Evolutionary conservation across 148 eudicot genomes (phyloP).

Genomic region (Heliamphora exappendiculata): DNA sequence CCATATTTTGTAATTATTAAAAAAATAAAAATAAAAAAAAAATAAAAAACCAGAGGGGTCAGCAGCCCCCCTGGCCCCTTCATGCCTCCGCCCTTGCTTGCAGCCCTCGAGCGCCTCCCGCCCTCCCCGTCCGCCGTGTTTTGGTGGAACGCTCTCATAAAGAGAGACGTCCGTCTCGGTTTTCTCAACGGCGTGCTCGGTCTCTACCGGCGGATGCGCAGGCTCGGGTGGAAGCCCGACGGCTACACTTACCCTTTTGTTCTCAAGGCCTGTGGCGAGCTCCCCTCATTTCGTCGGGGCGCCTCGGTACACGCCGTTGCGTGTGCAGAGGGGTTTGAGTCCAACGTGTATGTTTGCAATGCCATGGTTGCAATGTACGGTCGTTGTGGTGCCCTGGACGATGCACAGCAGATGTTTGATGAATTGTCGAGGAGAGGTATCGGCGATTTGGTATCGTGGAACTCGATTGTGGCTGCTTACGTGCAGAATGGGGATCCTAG

Average conservation of each 20-base stretch:
- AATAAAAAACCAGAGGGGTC: too few relatives aligned
- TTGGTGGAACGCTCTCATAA: conserved; percentile 59
- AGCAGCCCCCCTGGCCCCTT: conserved; percentile 21
- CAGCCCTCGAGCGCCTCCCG: conserved; percentile 28
- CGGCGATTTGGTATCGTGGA: conserved; percentile 59
- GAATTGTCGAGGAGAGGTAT: conserved; percentile 35
- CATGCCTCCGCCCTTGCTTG: conserved; percentile 22
- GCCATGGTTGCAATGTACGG: conserved; percentile 57
- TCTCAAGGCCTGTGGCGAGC: conserved; percentile 53
- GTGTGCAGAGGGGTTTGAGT: conserved; percentile 28
- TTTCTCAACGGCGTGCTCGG: conserved; percentile 11
- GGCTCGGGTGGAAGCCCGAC: conserved; percentile 43
- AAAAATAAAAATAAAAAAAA: too few relatives aligned
- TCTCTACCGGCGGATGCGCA: conserved; percentile 33
- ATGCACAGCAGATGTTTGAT: conserved; percentile 50
- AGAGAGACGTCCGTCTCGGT: conserved; percentile 15
- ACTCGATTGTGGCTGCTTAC: conserved; percentile 50
- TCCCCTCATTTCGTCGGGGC: conserved; percentile 22
- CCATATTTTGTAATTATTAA: too few relatives aligned
- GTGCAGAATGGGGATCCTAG: conserved; percentile 33
- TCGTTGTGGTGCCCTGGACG: conserved; percentile 29
- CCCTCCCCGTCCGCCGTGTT: conserved; percentile 25
- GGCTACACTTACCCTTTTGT: conserved; percentile 56
- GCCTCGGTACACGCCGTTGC: conserved; percentile 37
- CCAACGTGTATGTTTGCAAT: conserved; percentile 57